Evolutionary conservation across 2,329 filamentous ascomycete genomes (phyloP).

Genomic region (Pseudocercospora pini-densiflorae): DNA sequence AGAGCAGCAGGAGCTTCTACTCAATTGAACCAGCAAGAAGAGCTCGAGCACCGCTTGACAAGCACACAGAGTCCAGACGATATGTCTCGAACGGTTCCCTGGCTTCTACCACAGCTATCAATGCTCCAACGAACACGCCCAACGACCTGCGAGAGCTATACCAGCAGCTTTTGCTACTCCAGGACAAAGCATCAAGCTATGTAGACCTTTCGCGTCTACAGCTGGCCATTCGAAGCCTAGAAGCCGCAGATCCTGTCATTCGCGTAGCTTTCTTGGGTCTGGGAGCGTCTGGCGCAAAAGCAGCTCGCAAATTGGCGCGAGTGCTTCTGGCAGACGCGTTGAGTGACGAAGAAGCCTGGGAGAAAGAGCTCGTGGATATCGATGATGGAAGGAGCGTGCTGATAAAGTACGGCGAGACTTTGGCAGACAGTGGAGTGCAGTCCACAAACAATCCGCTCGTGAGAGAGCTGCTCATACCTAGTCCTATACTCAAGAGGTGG

Average conservation of each 20-base stretch:
- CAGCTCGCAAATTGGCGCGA: conserved; percentile 68
- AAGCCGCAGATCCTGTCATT: conserved; percentile 57
- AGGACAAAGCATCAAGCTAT: conserved; percentile 64
- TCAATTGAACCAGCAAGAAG: neutral
- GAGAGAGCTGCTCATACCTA: conserved; percentile 66
- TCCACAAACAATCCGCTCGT: conserved; percentile 56
- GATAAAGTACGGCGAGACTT: conserved; percentile 58
- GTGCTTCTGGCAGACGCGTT: conserved; percentile 58
- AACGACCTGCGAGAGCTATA: conserved; percentile 62
- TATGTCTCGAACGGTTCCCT: conserved; percentile 43
- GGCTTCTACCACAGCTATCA: conserved; percentile 59
- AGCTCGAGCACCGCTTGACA: neutral
- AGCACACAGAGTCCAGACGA: neutral
- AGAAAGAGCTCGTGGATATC: conserved; percentile 44
- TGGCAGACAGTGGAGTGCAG: conserved; percentile 51
- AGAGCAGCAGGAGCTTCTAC: neutral
- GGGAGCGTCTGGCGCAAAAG: conserved; percentile 43
- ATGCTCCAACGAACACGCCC: conserved; percentile 58
- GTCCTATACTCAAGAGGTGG: conserved; percentile 63
- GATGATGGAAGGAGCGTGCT: conserved; percentile 45
- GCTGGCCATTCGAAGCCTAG: conserved; percentile 69
- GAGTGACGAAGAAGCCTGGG: conserved; percentile 48
- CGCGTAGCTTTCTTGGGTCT: conserved; percentile 58
- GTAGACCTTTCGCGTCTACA: conserved; percentile 73
- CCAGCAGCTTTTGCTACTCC: conserved; percentile 62